Base-by-base conservation (phyloP, 192 early-diverging fungal genomes). In the Allomyces macrogynus region DNA sequence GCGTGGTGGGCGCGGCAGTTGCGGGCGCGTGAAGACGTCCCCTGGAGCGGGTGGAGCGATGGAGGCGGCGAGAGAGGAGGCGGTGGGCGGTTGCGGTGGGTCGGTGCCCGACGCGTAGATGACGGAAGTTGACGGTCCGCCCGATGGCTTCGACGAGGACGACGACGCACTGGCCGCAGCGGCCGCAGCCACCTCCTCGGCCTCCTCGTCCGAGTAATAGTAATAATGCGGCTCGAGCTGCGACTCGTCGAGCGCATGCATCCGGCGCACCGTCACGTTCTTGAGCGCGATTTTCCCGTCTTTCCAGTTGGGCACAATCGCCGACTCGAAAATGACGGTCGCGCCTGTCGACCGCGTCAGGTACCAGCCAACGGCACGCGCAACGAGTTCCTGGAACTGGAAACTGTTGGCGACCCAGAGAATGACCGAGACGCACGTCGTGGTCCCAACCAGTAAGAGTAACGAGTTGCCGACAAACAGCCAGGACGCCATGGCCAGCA, bases 221-320 rank as follows among this genome's bases (percentile, higher is more conserved):
- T 44, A 63, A 5, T 62, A 54, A 27, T 24, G 49, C 42, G 71
- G 49, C n/a, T n/a, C 23, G 20, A 67, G 65, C 61, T 66, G 63
- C 65, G 60, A 62, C 22, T 60, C 43, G 49, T 73, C 72, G 7
- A 72, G 71, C 8, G 64, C 62, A 8, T 72, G 72, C 75, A 76
- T 76, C 5, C 75, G 69, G 42, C 70, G 70, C 18, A 83, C 75
- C 16, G 73, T 74, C 10, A 98, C 91, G 72, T 96, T 96, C 40
- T 80, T 86, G n/a, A 98, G 77, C 12, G 84, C 77, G 62, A 98
- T 93, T 10, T 82, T 80, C 11, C 93, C 93, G 23, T 86, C 82
- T 60, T 87, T 80, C 95, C 95, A 98, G 40, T 86, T 86, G 0
- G 95, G 95, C 7, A 89, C 82, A 62, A 95, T 92, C 4, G 90